Evolutionary conservation across 2,329 filamentous ascomycete species (phyloP).

Genomic region (Microcyclosporella mali): DNA sequence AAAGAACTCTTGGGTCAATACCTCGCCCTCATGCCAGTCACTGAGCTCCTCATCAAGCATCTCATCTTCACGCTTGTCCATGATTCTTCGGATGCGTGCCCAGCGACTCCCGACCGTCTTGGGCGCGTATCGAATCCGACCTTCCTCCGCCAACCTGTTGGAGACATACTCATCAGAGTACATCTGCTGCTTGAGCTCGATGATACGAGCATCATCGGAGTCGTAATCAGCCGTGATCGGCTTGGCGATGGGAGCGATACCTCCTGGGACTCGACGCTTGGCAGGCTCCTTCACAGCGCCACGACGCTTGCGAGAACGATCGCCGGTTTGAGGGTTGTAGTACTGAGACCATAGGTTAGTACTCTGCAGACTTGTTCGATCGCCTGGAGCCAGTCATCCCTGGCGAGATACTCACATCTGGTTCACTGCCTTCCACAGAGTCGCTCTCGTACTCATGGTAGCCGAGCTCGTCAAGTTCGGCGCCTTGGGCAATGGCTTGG

Average conservation of each 20-base stretch:
- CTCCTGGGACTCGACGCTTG: constrained; percentile 32
- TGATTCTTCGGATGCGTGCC: constrained; percentile 39
- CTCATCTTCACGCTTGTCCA: constrained; percentile 40
- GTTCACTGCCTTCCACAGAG: constrained; percentile 2
- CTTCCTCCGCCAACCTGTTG: constrained; percentile 37
- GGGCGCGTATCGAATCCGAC: constrained; percentile 38
- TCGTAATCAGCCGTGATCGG: constrained; percentile 41
- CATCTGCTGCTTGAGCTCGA: constrained; percentile 38
- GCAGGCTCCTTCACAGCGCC: constrained; percentile 1
- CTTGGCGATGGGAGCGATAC: constrained; percentile 38
- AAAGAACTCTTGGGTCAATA: constrained; percentile 24
- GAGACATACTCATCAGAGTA: constrained; percentile 42
- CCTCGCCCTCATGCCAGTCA: constrained; percentile 47
- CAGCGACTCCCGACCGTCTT: constrained; percentile 47
- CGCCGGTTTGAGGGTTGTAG: constrained; percentile 15
- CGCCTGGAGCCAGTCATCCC: neutral
- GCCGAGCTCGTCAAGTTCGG: constrained; percentile 6
- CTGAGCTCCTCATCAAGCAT: constrained; percentile 42
- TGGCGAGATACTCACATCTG: constrained; percentile 5
- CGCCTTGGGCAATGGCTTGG: constrained; percentile 5
- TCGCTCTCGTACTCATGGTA: neutral
- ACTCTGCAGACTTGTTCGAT: no score
- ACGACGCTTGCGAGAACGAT: constrained; percentile 4
- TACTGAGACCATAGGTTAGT: constrained; percentile 7
- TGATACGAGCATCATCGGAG: constrained; percentile 43